A percentile compares a stretch with the other conserved stretches of the same genome.
Conservation (phyloP, 495 filamentous ascomycete genomes). For the Bacidia gigantensis region DNA sequence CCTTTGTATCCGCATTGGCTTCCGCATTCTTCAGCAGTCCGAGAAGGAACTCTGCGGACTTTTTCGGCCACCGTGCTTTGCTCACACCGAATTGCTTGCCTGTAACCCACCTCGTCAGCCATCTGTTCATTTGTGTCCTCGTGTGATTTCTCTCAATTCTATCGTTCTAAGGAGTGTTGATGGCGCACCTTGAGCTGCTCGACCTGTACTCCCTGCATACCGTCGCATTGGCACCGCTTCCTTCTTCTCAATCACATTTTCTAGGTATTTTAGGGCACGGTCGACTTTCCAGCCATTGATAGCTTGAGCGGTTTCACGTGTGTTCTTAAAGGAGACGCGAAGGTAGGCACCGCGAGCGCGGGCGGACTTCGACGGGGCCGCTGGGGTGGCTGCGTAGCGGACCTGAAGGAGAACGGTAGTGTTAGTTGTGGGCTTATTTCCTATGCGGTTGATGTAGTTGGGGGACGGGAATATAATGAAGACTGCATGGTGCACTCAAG, state of each 20-base stretch:
- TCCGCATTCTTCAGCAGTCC: constrained; percentile 97
- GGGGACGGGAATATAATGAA: not conserved
- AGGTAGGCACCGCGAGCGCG: constrained; percentile 96
- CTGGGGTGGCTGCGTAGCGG: constrained; percentile 91
- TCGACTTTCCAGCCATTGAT: constrained; percentile 98
- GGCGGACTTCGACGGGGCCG: constrained; percentile 82
- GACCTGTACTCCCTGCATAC: constrained; percentile 86
- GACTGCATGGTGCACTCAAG: not conserved
- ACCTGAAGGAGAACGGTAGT: constrained; percentile 44
- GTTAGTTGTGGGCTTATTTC: not conserved
- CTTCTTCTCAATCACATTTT: constrained; percentile 88
- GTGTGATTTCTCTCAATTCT: no score
- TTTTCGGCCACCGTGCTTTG: constrained; percentile 95
- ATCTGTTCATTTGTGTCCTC: no score
- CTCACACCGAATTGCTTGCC: constrained; percentile 97
- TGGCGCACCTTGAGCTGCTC: constrained; percentile 86
- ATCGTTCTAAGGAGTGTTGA: not conserved
- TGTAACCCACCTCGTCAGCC: no score
- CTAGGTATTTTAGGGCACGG: constrained; percentile 86
- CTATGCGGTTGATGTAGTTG: not conserved
- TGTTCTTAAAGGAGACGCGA: constrained; percentile 99
- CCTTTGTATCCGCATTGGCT: constrained; percentile 97
- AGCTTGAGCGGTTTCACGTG: constrained; percentile 95
- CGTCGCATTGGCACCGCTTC: constrained; percentile 95
- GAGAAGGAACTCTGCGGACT: constrained; percentile 96